Evolutionary conservation across 2,329 filamentous ascomycete genomes (phyloP).

Genomic region (Aspergillus pseudoterreus): DNA sequence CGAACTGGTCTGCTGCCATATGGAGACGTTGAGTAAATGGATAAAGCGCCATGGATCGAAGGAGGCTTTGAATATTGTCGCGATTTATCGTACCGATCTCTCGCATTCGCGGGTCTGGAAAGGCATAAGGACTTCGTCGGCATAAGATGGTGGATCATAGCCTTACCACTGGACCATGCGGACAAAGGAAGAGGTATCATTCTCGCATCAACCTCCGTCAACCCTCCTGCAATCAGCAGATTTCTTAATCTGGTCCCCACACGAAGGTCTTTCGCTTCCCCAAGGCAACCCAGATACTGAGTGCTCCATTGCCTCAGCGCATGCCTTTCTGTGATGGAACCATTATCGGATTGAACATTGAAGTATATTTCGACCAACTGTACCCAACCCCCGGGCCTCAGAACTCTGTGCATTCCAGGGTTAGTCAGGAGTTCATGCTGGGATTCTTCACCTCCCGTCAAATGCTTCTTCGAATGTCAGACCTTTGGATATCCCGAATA

Average conservation of each 20-base stretch:
- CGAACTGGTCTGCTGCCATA: constrained; percentile 39
- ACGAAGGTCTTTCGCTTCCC: constrained; percentile 63
- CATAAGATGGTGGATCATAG: background rate
- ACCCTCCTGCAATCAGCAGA: constrained; percentile 60
- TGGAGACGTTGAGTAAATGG: constrained; percentile 41
- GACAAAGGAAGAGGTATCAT: constrained; percentile 67
- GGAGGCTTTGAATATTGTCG: constrained; percentile 33
- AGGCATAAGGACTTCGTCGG: constrained; percentile 16
- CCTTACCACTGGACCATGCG: constrained; percentile 64
- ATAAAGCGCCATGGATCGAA: constrained; percentile 42
- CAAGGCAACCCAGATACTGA: constrained; percentile 59
- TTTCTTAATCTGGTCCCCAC: constrained; percentile 58
- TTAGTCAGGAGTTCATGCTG: constrained; percentile 6
- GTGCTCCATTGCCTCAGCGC: constrained; percentile 65
- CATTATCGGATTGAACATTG: constrained; percentile 81
- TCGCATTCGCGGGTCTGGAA: constrained; percentile 39
- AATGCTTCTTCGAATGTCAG: constrained; percentile 14
- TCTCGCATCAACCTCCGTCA: constrained; percentile 63
- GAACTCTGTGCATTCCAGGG: constrained; percentile 25
- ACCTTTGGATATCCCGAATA: constrained; percentile 66
- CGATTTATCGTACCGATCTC: constrained; percentile 41
- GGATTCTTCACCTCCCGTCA: background rate
- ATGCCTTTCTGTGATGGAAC: constrained; percentile 65
- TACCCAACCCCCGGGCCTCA: constrained; percentile 76
- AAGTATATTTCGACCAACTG: constrained; percentile 87